A percentile compares a stretch with the other conserved stretches of the same genome.
Conservation (phyloP, 495 filamentous ascomycete species). For the Talaromyces borbonicus region DNA sequence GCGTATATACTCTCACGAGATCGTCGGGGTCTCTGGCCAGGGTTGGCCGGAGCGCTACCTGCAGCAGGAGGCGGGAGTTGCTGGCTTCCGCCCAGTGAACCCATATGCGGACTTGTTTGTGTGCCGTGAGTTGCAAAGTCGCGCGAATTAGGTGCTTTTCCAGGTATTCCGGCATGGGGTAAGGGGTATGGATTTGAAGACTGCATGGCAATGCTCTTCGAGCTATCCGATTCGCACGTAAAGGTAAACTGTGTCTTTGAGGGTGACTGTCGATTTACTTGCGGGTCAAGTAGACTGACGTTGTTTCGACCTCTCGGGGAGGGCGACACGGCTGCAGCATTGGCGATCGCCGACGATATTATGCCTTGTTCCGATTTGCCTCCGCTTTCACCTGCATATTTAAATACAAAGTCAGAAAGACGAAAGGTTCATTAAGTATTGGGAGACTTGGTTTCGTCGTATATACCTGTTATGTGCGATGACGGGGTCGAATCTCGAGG, state of each 20-base stretch:
- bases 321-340: constrained; percentile 60
- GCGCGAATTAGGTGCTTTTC: constrained; percentile 22
- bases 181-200: constrained; percentile 20
- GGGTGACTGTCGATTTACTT: constrained; percentile 46
- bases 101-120: constrained; percentile 50
- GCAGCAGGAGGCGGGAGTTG: constrained; percentile 27
- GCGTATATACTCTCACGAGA: constrained; percentile 49
- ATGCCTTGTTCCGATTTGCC: constrained; percentile 55
- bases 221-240: constrained; percentile 69
- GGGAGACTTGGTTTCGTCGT: background rate
- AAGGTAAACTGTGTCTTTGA: constrained; percentile 85
- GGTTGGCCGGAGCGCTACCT: constrained; percentile 20
- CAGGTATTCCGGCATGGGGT: constrained; percentile 22
- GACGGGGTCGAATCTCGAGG: constrained; percentile 32
- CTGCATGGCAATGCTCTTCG: constrained; percentile 49
- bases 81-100: constrained; percentile 21
- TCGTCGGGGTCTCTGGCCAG: constrained; percentile 47
- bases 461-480: constrained; percentile 31
- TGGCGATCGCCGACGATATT: constrained; percentile 83
- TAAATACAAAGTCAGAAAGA: constrained; percentile 6
- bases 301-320: constrained; percentile 58
- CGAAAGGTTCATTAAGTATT: background rate
- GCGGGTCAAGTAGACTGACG: constrained; percentile 64
- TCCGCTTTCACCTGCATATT: constrained; percentile 21
- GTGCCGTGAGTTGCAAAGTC: constrained; percentile 48